A percentile compares a stretch with the other conserved stretches of the same genome.
phyloP scores from a whole-genome alignment of 129 eudicot species.

The Saposhnikovia divaricata region DNA sequence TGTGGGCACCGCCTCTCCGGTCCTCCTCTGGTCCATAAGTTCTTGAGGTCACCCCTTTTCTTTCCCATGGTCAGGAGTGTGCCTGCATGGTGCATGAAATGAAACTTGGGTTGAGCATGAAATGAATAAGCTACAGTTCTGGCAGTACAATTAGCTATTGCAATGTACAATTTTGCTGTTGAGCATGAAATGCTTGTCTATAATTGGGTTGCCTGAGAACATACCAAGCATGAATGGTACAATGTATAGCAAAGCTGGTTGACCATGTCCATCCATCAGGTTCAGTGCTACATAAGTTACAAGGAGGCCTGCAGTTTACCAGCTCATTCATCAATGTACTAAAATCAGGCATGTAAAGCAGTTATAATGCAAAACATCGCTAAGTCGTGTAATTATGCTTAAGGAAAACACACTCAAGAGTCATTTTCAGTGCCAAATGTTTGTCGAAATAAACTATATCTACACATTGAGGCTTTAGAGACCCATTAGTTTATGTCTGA shows the following conservation, averaged over 20 bases:
- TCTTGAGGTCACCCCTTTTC: constrained; percentile 68
- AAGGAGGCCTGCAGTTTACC: constrained; percentile 58
- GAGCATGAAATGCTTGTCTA: background rate
- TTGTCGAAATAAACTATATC: background rate
- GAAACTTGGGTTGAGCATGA: background rate
- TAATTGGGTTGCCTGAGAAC: background rate
- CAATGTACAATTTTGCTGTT: background rate
- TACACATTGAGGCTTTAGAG: background rate
- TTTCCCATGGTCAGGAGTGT: constrained; percentile 63
- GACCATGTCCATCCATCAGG: constrained; percentile 99
- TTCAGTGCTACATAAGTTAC: constrained; percentile 87
- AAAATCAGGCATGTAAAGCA: background rate
- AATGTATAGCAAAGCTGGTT: constrained; percentile 97
- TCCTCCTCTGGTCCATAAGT: constrained; percentile 75
- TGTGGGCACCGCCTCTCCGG: constrained; percentile 90
- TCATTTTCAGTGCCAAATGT: background rate
- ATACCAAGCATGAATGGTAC: constrained; percentile 89
- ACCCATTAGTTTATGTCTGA: background rate
- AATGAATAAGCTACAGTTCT: background rate
- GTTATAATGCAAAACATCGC: background rate
- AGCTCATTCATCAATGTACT: background rate
- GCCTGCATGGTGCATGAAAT: constrained; percentile 33
- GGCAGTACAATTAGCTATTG: background rate
- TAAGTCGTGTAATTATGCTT: background rate
- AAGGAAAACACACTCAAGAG: background rate